These are phyloP conservation scores for Cordyceps pruinosa DNA, from an alignment of 2,329 filamentous ascomycete genomes.

Conservation along the genomic window DNA sequence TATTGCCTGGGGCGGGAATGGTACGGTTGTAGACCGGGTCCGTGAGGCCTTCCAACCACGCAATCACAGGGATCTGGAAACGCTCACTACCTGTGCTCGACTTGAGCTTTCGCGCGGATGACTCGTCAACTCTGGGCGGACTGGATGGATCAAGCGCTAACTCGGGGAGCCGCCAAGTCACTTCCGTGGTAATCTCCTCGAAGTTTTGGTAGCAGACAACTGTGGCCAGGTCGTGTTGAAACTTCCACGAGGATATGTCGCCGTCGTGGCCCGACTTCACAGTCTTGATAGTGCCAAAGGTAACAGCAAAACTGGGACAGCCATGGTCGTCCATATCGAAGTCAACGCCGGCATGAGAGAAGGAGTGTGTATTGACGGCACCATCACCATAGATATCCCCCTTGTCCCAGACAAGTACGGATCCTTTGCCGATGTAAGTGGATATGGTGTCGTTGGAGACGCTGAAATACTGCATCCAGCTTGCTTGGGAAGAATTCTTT, in stretches of 20 bases:
- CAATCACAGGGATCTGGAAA: conserved; percentile 17
- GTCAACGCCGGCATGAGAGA: neutral
- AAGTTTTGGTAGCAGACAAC: conserved; percentile 20
- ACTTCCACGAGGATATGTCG: conserved; percentile 9
- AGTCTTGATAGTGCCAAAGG: conserved; percentile 2
- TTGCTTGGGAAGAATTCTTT: conserved; percentile 10
- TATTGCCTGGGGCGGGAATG: conserved; percentile 11
- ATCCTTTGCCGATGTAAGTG: conserved; percentile 18
- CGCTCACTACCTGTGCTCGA: conserved; percentile 13
- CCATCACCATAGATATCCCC: conserved; percentile 16
- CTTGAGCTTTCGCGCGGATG: conserved; percentile 12
- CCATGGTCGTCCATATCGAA: neutral
- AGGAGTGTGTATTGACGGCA: conserved; percentile 15
- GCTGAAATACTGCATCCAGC: conserved; percentile 18
- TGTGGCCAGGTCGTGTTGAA: conserved; percentile 18
- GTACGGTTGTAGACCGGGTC: conserved; percentile 17
- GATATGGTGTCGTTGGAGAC: conserved; percentile 15
- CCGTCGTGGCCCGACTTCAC: conserved; percentile 7
- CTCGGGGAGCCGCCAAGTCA: conserved; percentile 17
- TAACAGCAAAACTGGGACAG: neutral
- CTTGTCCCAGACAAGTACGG: conserved; percentile 17
- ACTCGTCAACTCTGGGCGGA: conserved; percentile 14
- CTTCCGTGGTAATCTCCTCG: conserved; percentile 18
- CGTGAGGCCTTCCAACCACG: conserved; percentile 16
- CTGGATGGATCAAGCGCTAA: conserved; percentile 14